phyloP scores from a whole-genome alignment of 1,284 basidiomycete species.

The Peniophora sp. region DNA sequence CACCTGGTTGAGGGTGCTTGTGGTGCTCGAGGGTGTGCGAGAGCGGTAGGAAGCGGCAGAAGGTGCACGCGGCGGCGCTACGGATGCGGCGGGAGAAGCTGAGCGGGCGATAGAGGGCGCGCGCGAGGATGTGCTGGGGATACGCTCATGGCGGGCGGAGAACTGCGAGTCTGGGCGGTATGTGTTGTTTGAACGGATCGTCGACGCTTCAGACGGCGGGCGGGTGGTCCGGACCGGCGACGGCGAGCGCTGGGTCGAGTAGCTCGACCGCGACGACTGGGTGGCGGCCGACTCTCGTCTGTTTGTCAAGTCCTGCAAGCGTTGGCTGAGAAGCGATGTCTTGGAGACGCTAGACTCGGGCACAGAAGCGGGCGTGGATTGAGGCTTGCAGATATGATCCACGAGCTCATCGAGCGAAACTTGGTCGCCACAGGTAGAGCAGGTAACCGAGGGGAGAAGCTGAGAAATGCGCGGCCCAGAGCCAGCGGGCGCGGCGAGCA shows the following conservation, averaged over 20 bases:
- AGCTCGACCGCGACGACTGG: constrained; percentile 2
- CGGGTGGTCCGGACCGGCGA: not conserved
- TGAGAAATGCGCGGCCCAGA: constrained; percentile 53
- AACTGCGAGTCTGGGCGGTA: not conserved
- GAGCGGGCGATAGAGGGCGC: not conserved
- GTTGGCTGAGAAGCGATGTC: constrained; percentile 20
- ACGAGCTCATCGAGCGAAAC: constrained; percentile 66
- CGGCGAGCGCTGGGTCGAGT: constrained; percentile 4
- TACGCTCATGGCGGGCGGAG: not conserved
- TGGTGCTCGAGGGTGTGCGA: constrained; percentile 6
- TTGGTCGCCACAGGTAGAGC: constrained; percentile 63
- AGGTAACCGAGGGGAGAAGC: constrained; percentile 74
- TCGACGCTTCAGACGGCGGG: not conserved
- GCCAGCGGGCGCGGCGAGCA: constrained; percentile 16
- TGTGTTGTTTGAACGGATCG: constrained; percentile 4
- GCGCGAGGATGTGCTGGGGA: not conserved
- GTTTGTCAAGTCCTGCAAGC: constrained; percentile 18
- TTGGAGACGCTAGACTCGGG: constrained; percentile 22
- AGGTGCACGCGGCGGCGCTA: constrained; percentile 8
- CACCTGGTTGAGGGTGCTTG: constrained; percentile 9
- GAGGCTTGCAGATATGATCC: constrained; percentile 60
- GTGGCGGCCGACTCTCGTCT: not conserved
- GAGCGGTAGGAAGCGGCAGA: constrained; percentile 12
- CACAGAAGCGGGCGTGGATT: constrained; percentile 31
- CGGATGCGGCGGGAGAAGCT: not conserved